Conservation (phyloP, 768 basidiomycete genomes). For the Udeniomyces megalosporus region DNA sequence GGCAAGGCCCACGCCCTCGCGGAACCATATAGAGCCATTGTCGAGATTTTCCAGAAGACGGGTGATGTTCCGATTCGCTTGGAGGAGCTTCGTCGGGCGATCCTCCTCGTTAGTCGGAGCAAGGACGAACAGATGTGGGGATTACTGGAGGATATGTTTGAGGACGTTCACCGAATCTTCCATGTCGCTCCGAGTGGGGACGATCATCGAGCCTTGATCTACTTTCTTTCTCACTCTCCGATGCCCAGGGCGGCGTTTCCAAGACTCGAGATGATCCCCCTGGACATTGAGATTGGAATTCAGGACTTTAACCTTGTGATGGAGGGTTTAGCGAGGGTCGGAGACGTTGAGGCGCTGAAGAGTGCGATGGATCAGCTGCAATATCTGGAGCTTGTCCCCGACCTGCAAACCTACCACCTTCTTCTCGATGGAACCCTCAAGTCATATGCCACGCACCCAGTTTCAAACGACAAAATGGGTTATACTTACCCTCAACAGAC, state of each 20-base stretch:
- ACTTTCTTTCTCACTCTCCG: slow-evolving; percentile 6
- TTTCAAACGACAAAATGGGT: too few relatives aligned
- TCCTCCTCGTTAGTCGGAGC: not conserved
- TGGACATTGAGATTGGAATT: not conserved
- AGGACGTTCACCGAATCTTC: not conserved
- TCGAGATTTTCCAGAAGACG: too few relatives aligned
- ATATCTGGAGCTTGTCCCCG: not conserved
- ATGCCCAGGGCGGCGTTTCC: slow-evolving; percentile 6
- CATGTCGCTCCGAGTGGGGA: not conserved
- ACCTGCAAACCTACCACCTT: slow-evolving; percentile 1
- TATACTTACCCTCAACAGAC: not conserved
- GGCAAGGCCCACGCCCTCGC: too few relatives aligned
- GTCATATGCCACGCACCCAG: too few relatives aligned
- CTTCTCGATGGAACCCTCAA: not conserved
- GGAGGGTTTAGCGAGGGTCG: not conserved
- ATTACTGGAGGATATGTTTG: slow-evolving; percentile 1
- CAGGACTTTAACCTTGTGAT: slow-evolving; percentile 13
- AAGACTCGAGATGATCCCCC: slow-evolving; percentile 3
- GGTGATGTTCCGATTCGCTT: not conserved
- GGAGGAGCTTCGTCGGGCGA: slow-evolving; percentile 1
- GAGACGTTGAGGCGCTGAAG: not conserved
- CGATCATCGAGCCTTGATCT: slow-evolving; percentile 1
- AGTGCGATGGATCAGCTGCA: slow-evolving; percentile 1
- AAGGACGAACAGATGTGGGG: slow-evolving; percentile 1
- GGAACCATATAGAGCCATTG: too few relatives aligned